phyloP scores from a whole-genome alignment of 768 basidiomycete species.

The Sarcodon aspratus region DNA sequence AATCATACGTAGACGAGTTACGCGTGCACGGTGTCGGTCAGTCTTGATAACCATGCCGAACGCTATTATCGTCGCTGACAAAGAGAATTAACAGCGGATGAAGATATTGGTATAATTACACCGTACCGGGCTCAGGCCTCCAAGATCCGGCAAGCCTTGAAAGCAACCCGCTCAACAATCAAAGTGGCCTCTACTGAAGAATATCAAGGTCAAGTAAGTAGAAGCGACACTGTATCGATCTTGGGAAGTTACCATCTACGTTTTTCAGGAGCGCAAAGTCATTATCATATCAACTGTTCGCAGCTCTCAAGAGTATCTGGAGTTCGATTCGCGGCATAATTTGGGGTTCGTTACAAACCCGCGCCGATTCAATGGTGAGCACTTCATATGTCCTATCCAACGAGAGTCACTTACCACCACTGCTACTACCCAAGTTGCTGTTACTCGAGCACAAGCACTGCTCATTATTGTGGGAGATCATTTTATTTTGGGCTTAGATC shows the following conservation, averaged over 20 bases:
- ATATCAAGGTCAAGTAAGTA: conserved; percentile 28
- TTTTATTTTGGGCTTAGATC: conserved; percentile 45
- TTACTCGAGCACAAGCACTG: conserved; percentile 51
- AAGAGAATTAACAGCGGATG: conserved; percentile 8
- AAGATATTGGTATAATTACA: conserved; percentile 26
- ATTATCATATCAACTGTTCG: conserved; percentile 27
- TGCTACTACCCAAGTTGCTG: conserved; percentile 32
- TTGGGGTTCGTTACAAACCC: conserved; percentile 25
- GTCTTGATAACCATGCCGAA: conserved; percentile 2
- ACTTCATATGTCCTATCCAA: too few species aligned
- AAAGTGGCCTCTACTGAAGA: conserved; percentile 28
- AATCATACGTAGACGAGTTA: conserved; percentile 19
- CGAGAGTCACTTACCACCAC: too few species aligned
- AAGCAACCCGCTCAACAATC: conserved; percentile 6
- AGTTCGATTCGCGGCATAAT: conserved; percentile 15
- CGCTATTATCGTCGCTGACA: not conserved
- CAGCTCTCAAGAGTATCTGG: conserved; percentile 16
- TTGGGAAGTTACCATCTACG: not conserved
- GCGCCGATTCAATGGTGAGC: conserved; percentile 27
- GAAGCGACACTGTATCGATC: not conserved
- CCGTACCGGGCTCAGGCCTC: conserved; percentile 27
- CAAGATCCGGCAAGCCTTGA: conserved; percentile 18
- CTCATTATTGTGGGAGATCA: conserved; percentile 53
- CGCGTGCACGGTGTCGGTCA: conserved; percentile 17
- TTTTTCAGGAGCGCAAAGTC: conserved; percentile 21